Evolutionary conservation across 495 filamentous ascomycete species (phyloP).

Genomic region (Extremus antarcticus): DNA sequence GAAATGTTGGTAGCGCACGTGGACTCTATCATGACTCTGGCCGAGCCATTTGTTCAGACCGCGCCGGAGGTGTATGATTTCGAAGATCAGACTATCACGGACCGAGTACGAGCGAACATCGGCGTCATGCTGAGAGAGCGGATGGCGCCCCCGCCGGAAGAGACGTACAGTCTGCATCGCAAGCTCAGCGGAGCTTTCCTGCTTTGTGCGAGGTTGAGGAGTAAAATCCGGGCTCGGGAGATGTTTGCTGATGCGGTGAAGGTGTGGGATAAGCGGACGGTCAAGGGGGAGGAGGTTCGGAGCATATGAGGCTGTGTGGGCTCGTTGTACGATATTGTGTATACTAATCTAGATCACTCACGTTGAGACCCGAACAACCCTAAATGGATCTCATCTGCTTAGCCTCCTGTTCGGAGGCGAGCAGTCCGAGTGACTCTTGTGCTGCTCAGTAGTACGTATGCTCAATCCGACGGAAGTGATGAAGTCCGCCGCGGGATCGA

Average conservation of each 20-base stretch:
- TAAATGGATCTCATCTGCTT: too few relatives aligned
- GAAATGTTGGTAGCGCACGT: conserved; percentile 83
- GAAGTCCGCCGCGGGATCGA: too few relatives aligned
- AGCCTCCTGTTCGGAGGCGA: too few relatives aligned
- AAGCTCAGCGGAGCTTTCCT: conserved; percentile 95
- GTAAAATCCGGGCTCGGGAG: conserved; percentile 66
- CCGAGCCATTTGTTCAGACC: conserved; percentile 70
- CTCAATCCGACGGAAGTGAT: too few relatives aligned
- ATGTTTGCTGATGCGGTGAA: conserved; percentile 62
- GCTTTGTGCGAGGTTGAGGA: conserved; percentile 77
- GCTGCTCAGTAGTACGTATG: too few relatives aligned
- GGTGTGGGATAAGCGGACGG: conserved; percentile 29
- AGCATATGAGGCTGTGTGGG: neutral
- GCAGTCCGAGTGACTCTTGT: too few relatives aligned
- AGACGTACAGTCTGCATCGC: conserved; percentile 92
- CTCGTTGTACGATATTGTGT: neutral
- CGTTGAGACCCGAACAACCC: too few relatives aligned
- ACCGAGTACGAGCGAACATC: conserved; percentile 73
- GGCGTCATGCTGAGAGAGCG: conserved; percentile 86
- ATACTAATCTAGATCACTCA: too few relatives aligned
- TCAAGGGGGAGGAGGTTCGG: neutral
- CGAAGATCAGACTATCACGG: conserved; percentile 85
- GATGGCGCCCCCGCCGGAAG: conserved; percentile 83
- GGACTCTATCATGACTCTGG: conserved; percentile 69
- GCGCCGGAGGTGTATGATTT: conserved; percentile 89